Conservation (phyloP, 164 flowering plant genomes). For the Macadamia integrifolia region DNA sequence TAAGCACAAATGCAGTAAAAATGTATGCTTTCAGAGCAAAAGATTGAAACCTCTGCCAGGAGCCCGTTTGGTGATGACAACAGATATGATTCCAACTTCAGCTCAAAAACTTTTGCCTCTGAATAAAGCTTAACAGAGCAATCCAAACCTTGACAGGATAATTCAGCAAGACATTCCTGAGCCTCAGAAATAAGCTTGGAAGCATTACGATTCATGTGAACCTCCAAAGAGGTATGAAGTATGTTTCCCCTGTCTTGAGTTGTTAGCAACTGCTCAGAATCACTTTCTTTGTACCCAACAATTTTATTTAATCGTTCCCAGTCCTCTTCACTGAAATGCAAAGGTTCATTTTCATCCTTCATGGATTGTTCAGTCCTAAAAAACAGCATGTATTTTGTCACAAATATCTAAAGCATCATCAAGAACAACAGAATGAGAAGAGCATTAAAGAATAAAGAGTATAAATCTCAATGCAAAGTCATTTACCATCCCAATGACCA, state of each 20-base stretch:
- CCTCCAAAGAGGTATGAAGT: conserved; percentile 61
- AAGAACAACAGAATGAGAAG: not conserved
- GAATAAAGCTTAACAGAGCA: conserved; percentile 71
- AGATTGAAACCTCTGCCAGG: conserved; percentile 69
- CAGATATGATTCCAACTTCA: conserved; percentile 81
- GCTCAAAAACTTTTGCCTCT: conserved; percentile 74
- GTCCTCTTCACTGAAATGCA: conserved; percentile 69
- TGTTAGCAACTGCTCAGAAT: conserved; percentile 37
- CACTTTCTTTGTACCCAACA: conserved; percentile 86
- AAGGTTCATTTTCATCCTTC: conserved; percentile 58
- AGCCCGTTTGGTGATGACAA: conserved; percentile 87
- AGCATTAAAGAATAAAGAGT: not conserved
- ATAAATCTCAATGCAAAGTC: conserved; percentile 7
- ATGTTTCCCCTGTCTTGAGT: conserved; percentile 39
- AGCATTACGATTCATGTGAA: conserved; percentile 92
- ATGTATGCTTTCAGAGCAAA: not conserved
- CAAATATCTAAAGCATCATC: conserved; percentile 13
- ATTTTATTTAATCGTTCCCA: conserved; percentile 82
- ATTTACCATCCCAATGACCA: conserved; percentile 89
- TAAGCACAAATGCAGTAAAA: not conserved
- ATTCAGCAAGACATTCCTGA: conserved; percentile 63
- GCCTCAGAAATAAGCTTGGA: conserved; percentile 62
- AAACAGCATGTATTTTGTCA: conserved; percentile 8
- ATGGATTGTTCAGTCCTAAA: conserved; percentile 53
- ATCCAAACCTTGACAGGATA: conserved; percentile 79